Evolutionary conservation across 257 asterid species (phyloP).

Genomic region (Nicotiana sylvestris): DNA sequence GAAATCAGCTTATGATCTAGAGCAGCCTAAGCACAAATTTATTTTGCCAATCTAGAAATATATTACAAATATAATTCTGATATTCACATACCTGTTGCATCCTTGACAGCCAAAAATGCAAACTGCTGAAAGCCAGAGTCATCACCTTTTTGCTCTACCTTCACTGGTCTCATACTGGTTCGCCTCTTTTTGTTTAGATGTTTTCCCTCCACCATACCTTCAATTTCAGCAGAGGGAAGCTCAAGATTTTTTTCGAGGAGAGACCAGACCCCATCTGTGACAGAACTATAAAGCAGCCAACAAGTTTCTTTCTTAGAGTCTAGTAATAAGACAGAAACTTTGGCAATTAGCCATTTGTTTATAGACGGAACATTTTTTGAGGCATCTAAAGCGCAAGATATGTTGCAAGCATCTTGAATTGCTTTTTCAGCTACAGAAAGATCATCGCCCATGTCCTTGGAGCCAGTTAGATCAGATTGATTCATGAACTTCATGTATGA

Average conservation of each 20-base stretch:
- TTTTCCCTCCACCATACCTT: conserved; percentile 13
- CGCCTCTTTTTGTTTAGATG: conserved; percentile 32
- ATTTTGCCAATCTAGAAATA: not conserved
- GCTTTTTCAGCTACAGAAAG: conserved; percentile 59
- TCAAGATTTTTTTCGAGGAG: conserved; percentile 39
- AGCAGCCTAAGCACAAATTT: not conserved
- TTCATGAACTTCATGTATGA: conserved; percentile 36
- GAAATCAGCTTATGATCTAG: not conserved
- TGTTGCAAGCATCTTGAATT: conserved; percentile 54
- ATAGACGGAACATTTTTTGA: conserved; percentile 29
- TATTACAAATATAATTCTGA: not conserved
- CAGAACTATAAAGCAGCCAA: conserved; percentile 30
- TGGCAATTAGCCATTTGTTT: conserved; percentile 42
- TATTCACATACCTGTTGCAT: conserved; percentile 34
- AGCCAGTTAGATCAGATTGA: conserved; percentile 6
- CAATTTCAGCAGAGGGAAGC: conserved; percentile 13
- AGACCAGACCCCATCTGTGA: conserved; percentile 69
- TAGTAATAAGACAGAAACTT: conserved; percentile 53
- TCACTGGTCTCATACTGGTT: conserved; percentile 9
- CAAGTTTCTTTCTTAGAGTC: conserved; percentile 52
- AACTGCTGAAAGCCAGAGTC: conserved; percentile 34
- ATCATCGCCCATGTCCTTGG: conserved; percentile 21
- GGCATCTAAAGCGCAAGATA: conserved; percentile 42
- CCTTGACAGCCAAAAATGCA: conserved; percentile 45
- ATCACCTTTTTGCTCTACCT: conserved; percentile 15